phyloP scores from a whole-genome alignment of 768 basidiomycete genomes.

The Paxillus ammoniavirescens region DNA sequence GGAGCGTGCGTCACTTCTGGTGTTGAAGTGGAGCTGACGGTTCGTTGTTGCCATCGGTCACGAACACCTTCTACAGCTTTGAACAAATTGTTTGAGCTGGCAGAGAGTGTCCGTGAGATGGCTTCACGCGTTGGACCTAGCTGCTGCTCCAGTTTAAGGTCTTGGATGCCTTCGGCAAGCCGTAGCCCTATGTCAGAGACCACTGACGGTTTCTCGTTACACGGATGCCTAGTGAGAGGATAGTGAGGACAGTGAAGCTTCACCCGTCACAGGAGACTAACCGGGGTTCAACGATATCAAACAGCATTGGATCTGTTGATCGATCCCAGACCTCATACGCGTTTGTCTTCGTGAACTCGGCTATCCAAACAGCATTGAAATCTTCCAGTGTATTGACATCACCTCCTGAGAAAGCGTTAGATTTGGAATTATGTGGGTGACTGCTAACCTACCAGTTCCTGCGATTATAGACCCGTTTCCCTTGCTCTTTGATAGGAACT shows the following conservation, averaged over 20 bases:
- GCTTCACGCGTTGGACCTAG: constrained; percentile 93
- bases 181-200: constrained; percentile 91
- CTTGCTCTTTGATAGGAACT: constrained; percentile 75
- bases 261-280: constrained; percentile 28
- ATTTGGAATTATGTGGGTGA: neutral
- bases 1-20: constrained; percentile 20
- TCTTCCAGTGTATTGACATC: constrained; percentile 65
- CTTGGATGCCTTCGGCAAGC: constrained; percentile 90
- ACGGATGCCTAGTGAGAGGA: constrained; percentile 70
- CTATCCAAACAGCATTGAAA: constrained; percentile 86
- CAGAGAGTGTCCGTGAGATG: constrained; percentile 69
- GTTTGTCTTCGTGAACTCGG: constrained; percentile 83
- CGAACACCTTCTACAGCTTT: constrained; percentile 89
- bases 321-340: constrained; percentile 90
- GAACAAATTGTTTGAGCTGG: constrained; percentile 78
- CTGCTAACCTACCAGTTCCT: constrained; percentile 43
- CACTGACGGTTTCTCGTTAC: constrained; percentile 84
- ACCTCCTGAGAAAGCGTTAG: constrained; percentile 41
- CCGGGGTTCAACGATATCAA: constrained; percentile 95
- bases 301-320: constrained; percentile 87
- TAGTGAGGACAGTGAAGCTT: neutral
- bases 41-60: constrained; percentile 61
- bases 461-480: constrained; percentile 62
- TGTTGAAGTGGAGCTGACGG: constrained; percentile 23
- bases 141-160: constrained; percentile 89